Percentiles rank a stretch among this genome's conserved stretches.
These are phyloP conservation scores for Kodamaea jinghongensis DNA, from an alignment of 805 yeast genomes.

Conservation along the genomic window DNA sequence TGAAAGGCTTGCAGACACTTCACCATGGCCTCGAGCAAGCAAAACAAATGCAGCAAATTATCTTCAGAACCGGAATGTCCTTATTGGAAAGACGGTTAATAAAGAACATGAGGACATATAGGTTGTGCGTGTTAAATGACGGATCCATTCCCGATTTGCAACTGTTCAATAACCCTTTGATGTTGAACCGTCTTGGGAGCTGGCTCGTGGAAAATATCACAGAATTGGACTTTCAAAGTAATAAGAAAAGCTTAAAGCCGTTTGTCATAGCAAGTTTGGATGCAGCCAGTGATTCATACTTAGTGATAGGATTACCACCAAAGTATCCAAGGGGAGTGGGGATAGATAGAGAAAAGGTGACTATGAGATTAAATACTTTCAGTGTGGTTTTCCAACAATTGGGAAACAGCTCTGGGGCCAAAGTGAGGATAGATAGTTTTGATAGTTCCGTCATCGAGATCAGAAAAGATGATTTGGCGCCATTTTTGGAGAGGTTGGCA, in stretches of 20 bases:
- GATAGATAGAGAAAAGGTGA: conserved; percentile 38
- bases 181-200: conserved; percentile 76
- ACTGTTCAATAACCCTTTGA: conserved; percentile 81
- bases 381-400: conserved; percentile 90
- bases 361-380: conserved; percentile 67
- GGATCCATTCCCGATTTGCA: conserved; percentile 70
- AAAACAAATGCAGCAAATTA: conserved; percentile 74
- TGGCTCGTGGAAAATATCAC: conserved; percentile 92
- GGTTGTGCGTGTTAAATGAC: conserved; percentile 85
- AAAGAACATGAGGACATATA: conserved; percentile 73
- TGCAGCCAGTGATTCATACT: conserved; percentile 66
- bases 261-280: conserved; percentile 83
- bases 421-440: conserved; percentile 88
- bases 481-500: conserved; percentile 77
- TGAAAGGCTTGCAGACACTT: conserved; percentile 51
- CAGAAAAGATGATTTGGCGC: conserved; percentile 78
- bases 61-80: conserved; percentile 88
- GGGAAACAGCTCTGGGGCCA: conserved; percentile 80
- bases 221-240: conserved; percentile 55
- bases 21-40: conserved; percentile 78
- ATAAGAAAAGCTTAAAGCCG: conserved; percentile 54
- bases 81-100: conserved; percentile 78
- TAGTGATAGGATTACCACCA: conserved; percentile 89
- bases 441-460: conserved; percentile 93
- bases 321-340: conserved; percentile 57